Base-by-base conservation (phyloP, 495 filamentous ascomycete species). In the Entonaema liquescens region DNA sequence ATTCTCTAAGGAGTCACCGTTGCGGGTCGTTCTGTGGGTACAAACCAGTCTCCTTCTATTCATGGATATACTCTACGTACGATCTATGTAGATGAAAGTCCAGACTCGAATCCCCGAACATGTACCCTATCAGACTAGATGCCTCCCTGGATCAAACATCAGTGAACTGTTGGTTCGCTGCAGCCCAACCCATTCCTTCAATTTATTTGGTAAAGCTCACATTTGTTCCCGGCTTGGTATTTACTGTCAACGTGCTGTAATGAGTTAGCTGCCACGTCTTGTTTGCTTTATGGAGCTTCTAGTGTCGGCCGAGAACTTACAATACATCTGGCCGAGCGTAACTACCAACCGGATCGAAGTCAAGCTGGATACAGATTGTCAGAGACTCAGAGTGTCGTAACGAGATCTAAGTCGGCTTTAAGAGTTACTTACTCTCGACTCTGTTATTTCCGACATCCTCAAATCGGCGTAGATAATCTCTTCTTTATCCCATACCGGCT, bases 251-350 rank as follows among this genome's bases (percentile, higher is more conserved):
- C 0, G 76, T 72, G 57, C 79, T 80, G 29, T 52, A 35, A 31
- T 35, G 47, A 28, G 55, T 66, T 54, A 74, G 64, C 28, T 35
- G 40, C 9, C 28, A 28, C 33, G 28, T 50, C 7, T 44, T 54
- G 54, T 36, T 26, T 38, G 36, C 23, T 12, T 31, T 52, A 33
- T 38, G 36, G 26, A 21, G 19, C 2, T 57, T 57, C 13, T 2
- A 15, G 35, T 5, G n/a, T 1, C 21, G 28, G 28, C 31, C 4
- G 19, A 12, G n/a, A 19, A 80, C 79, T 78, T 65, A 81, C 80
- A 82, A 82, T 5, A 82, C 74, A 42, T 82, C 80, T 21, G 80
- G 80, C 36, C 80, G 74, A 35, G 79, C 72, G 47, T 81, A 82
- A 61, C 77, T 81, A 62, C 79, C 79, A 29, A 82, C 78, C 0